Base-by-base conservation (phyloP, 106 monocot genomes). In the Vanilla planifolia region DNA sequence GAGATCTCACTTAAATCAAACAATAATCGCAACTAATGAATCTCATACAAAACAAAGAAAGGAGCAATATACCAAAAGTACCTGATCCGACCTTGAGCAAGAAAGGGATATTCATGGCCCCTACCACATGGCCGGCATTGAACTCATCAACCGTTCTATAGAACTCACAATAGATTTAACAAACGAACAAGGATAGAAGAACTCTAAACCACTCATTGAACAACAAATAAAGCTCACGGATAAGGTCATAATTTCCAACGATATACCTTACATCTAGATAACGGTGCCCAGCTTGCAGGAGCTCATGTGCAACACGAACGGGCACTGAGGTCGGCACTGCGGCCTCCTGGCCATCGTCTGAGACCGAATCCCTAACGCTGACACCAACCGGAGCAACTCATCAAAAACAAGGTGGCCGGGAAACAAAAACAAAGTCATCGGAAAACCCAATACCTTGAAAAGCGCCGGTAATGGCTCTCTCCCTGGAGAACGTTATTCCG, bases 231-330 rank as follows among this genome's bases (percentile, higher is more conserved):
- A 51, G 24, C 6, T 39, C 17, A 43, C 32, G n/a, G 16, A 67
- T n/a, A n/a, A n/a, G n/a, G n/a, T n/a, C n/a, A n/a, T n/a, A n/a
- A n/a, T n/a, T n/a, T n/a, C n/a, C 26, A 43, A 10, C 13, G 60
- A 34, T n/a, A 5, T 70, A 93, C 89, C 89, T 85, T 62, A 94
- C 83, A 68, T 94, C 93, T 15, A 94, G 70, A 66, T 89, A 94
- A 2, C 82, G 77, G 51, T 94, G 85, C 10, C 93, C 93, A 3
- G 89, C 93, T 33, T 77, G 93, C 44, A 89, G 80, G 23, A 94
- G 82, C 73, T 89, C 93, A 50, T 83, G 73, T 13, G 93, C 93
- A 14, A 89, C 73, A 9, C 75, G 74, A 43, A 89, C 93, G 20
- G 93, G 83, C 72, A 86, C 93, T 36, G 89, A 94, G 65, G 59